Evolutionary conservation across 768 basidiomycete species (phyloP).

Genomic region (Boletus barrowsii): DNA sequence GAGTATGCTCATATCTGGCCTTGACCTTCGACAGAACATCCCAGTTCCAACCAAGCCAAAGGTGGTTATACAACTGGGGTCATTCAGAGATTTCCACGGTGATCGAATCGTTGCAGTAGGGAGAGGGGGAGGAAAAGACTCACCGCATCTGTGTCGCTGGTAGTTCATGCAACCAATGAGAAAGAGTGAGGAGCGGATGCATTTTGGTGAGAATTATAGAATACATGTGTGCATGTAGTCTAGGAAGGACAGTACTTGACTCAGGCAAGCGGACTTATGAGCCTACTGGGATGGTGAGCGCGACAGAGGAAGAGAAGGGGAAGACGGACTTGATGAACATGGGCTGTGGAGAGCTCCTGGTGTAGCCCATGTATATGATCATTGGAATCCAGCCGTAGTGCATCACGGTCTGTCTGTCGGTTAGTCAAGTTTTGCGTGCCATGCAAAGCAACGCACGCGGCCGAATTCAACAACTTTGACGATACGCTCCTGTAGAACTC

Average conservation of each 20-base stretch:
- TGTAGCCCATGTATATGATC: constrained; percentile 95
- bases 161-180: background rate
- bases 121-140: constrained; percentile 12
- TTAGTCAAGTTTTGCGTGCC: background rate
- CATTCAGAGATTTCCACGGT: constrained; percentile 45
- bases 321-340: constrained; percentile 89
- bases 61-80: constrained; percentile 45
- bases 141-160: constrained; percentile 21
- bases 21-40: constrained; percentile 60
- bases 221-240: constrained; percentile 24
- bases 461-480: constrained; percentile 76
- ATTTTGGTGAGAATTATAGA: constrained; percentile 26
- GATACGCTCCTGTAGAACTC: constrained; percentile 60
- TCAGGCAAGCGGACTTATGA: constrained; percentile 92
- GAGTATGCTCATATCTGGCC: constrained; percentile 81
- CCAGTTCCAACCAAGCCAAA: constrained; percentile 45
- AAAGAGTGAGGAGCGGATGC: constrained; percentile 1
- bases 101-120: constrained; percentile 48
- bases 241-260: background rate
- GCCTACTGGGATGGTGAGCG: constrained; percentile 42
- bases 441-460: constrained; percentile 53
- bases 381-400: constrained; percentile 97
- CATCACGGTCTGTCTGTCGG: constrained; percentile 62
- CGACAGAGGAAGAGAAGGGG: background rate
- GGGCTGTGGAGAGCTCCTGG: constrained; percentile 88